A percentile compares a stretch with the other conserved stretches of the same genome.
Evolutionary conservation across 2,329 filamentous ascomycete genomes (phyloP).

Genomic region (Microdochium paspali): DNA sequence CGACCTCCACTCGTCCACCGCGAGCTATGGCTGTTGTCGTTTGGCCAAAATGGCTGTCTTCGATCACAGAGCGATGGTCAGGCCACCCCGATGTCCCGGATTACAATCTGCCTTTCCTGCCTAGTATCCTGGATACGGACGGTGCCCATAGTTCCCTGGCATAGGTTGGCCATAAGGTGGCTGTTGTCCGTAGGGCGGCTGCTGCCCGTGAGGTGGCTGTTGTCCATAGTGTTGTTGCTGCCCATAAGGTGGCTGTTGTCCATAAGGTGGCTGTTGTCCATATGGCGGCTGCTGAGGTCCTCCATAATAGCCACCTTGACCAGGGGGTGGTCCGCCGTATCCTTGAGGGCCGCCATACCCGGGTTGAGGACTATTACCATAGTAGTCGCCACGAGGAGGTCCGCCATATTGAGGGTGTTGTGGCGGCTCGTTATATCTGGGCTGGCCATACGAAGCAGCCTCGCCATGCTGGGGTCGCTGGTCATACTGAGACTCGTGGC

Average conservation of each 20-base stretch:
- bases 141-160: neutral
- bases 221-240: neutral
- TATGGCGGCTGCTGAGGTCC: neutral
- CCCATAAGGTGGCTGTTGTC: no score
- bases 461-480: neutral
- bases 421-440: neutral
- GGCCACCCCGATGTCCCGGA: no score
- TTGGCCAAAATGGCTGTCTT: no score
- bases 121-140: neutral
- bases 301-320: neutral
- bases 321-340: neutral
- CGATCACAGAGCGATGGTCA: no score
- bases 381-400: constrained; percentile 1
- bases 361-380: constrained; percentile 5
- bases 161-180: neutral
- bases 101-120: neutral
- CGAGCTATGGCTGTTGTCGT: no score
- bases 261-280: neutral
- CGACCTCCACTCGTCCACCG: no score
- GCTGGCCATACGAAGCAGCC: neutral
- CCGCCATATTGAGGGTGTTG: neutral
- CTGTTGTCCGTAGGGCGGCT: neutral
- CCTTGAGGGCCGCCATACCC: neutral
- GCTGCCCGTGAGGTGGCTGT: no score
- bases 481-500: constrained; percentile 1